Base-by-base conservation (phyloP, 148 eudicot genomes). In the Salicornia ramosissima region DNA sequence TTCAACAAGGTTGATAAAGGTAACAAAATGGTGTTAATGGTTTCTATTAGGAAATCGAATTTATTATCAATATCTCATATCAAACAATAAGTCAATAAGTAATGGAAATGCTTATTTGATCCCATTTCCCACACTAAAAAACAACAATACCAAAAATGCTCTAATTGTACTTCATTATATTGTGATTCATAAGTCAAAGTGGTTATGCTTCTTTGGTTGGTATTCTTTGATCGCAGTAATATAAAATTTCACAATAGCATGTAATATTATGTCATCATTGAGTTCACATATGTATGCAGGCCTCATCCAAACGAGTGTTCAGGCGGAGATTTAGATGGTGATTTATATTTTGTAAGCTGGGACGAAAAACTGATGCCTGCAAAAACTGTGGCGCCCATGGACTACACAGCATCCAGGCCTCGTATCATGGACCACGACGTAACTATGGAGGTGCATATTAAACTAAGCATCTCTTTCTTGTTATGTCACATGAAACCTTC, bases 241-340 rank as follows among this genome's bases (percentile, higher is more conserved):
- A 16, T 28, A 11, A 42, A 31, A 54, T 64, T 47, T 55, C 16
- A 11, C 19, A 62, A 16, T 31, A 31, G 30, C 33, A 24, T 33
- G 16, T 66, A 29, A 59, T 15, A 14, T 47, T 15, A 31, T 52
- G 53, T 74, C 19, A 42, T 42, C 40, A 34, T 33, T n/a, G 28
- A 28, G 28, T 15, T 28, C 24, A 67, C 59, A 12, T 10, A 19
- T 18, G 5, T 39, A 46, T 73, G 79, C 88, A 93, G 96, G 91
- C 96, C 96, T 77, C 98, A 94, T 75, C 92, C 98, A 70, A 94
- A 90, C 76, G 98, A 90, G 81, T 94, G 98, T 81, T 88, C 97
- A 5, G 98, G 98, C 45, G 97, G 98, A 64, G 98, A 94, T 74
- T 88, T 94, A 70, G 98, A 94, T 82, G 98, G 98, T 60, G 98